Evolutionary conservation across 2,329 filamentous ascomycete species (phyloP).

Genomic region (Venturia oleaginea): DNA sequence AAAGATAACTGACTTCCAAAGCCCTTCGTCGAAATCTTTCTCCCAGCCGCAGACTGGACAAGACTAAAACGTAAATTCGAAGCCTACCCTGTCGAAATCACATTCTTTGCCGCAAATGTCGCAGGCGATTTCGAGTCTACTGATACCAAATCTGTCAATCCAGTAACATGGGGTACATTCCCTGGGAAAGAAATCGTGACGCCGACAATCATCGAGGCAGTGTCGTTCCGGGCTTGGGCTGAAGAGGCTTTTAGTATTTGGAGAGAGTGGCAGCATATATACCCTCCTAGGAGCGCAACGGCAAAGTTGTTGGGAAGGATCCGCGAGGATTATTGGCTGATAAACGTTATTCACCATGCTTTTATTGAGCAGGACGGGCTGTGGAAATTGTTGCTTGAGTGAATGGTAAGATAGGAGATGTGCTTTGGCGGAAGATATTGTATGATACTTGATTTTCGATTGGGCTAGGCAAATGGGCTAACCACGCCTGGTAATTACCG

Average conservation of each 20-base stretch:
- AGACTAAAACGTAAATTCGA: slow-evolving; percentile 57
- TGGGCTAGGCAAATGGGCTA: no score
- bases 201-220: slow-evolving; percentile 91
- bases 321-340: slow-evolving; percentile 69
- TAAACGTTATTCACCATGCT: slow-evolving; percentile 81
- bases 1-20: slow-evolving; percentile 2
- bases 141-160: slow-evolving; percentile 63
- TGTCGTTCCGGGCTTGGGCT: slow-evolving; percentile 86
- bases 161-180: slow-evolving; percentile 95
- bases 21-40: slow-evolving; percentile 93
- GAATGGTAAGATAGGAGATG: background rate
- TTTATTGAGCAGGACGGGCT: slow-evolving; percentile 62
- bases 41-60: slow-evolving; percentile 64
- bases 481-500: no score
- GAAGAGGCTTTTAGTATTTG: slow-evolving; percentile 96
- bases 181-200: slow-evolving; percentile 92
- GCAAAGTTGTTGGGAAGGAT: slow-evolving; percentile 60
- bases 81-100: slow-evolving; percentile 54
- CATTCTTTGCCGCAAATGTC: slow-evolving; percentile 80
- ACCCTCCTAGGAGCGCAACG: slow-evolving; percentile 63
- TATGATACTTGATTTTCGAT: background rate
- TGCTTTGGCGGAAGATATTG: background rate
- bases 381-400: slow-evolving; percentile 55
- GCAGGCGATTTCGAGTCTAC: slow-evolving; percentile 68
- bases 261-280: slow-evolving; percentile 86